Percentiles rank a stretch among this genome's conserved stretches.
Evolutionary conservation across 306 rosid genomes (phyloP).

Genomic region (Lablab purpureus): DNA sequence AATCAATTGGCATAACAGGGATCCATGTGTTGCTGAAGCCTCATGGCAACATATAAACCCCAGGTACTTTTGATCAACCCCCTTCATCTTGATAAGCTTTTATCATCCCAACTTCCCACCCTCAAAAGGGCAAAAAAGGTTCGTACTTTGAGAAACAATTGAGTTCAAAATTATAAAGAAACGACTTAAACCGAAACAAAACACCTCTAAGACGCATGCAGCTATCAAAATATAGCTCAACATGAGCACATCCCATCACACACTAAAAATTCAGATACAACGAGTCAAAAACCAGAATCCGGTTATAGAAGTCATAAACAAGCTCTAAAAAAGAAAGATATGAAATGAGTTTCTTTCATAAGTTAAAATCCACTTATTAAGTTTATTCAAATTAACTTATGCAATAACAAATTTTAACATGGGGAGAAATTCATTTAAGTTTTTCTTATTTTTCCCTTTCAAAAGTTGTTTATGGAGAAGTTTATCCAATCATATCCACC

Average conservation of each 20-base stretch:
- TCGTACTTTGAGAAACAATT: constrained; percentile 20
- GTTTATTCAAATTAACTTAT: no score
- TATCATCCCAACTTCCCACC: background rate
- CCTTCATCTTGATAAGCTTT: background rate
- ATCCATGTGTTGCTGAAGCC: background rate
- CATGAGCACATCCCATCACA: constrained; percentile 18
- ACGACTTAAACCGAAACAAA: constrained; percentile 14
- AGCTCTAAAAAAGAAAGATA: background rate
- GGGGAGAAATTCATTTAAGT: no score
- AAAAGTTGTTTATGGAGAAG: no score
- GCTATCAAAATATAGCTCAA: background rate
- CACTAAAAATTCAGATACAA: background rate
- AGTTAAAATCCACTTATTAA: no score
- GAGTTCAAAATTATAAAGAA: background rate
- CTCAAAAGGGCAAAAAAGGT: background rate
- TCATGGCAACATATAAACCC: constrained; percentile 15
- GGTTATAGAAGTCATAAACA: background rate
- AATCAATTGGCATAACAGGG: background rate
- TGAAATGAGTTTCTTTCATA: no score
- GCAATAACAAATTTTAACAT: no score
- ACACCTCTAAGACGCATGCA: background rate
- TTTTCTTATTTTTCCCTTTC: no score
- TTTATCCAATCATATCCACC: background rate
- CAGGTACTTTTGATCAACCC: background rate
- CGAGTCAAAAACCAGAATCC: background rate